Percentiles rank a stretch among this genome's conserved stretches.
These are phyloP conservation scores for Prunus kanzakura DNA, from an alignment of 306 rosid genomes.

Conservation along the genomic window DNA sequence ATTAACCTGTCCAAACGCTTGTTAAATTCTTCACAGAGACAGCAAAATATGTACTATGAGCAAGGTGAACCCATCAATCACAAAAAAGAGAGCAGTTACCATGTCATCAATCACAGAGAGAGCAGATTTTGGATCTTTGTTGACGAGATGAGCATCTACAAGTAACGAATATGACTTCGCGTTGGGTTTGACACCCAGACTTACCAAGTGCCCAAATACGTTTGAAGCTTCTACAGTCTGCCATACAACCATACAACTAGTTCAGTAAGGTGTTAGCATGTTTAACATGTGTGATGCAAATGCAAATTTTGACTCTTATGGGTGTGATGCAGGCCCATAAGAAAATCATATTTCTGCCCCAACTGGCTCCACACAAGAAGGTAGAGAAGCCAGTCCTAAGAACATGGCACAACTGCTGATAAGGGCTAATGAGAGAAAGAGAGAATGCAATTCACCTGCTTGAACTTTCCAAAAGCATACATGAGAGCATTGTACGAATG, in stretches of 20 bases:
- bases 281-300: neutral
- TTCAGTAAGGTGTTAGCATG: neutral
- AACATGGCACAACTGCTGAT: neutral
- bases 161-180: conserved; percentile 74
- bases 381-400: neutral
- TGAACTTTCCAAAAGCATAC: conserved; percentile 82
- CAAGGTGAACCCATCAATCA: neutral
- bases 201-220: conserved; percentile 75
- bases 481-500: conserved; percentile 88
- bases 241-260: conserved; percentile 21
- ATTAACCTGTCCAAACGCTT: conserved; percentile 45
- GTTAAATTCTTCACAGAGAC: conserved; percentile 6
- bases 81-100: conserved; percentile 44
- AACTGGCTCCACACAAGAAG: neutral
- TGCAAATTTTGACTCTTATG: neutral
- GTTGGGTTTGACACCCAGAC: conserved; percentile 84
- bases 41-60: neutral
- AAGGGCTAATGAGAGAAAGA: neutral
- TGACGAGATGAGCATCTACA: conserved; percentile 81
- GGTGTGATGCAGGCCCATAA: neutral
- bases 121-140: conserved; percentile 75
- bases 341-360: conserved; percentile 5
- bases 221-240: conserved; percentile 81
- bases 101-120: conserved; percentile 55
- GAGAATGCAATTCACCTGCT: conserved; percentile 51